Evolutionary conservation across 768 basidiomycete species (phyloP).

Genomic region (Mycena leptocephala): DNA sequence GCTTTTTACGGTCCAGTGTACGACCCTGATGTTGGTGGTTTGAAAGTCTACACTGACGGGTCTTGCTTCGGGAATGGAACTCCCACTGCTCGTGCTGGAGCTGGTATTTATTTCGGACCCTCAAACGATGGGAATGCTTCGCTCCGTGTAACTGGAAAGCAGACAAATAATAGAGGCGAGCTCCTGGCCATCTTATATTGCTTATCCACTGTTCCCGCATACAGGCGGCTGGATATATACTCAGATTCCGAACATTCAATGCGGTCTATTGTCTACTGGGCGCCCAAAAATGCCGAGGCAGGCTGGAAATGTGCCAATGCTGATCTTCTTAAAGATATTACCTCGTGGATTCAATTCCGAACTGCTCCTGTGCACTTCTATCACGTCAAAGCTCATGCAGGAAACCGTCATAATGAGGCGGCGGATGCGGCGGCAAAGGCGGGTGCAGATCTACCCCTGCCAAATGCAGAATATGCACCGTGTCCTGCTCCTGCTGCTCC

Average conservation of each 20-base stretch:
- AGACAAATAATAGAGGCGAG: slow-evolving; percentile 38
- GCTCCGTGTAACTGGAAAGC: slow-evolving; percentile 1
- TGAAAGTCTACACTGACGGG: slow-evolving; percentile 17
- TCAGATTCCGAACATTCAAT: background rate
- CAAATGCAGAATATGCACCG: too few species aligned
- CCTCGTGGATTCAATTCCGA: background rate
- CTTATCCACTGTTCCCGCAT: background rate
- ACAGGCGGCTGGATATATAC: background rate
- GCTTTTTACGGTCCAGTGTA: background rate
- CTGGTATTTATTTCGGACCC: background rate
- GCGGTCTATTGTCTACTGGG: background rate
- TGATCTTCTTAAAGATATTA: background rate
- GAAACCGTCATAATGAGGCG: background rate
- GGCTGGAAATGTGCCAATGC: too few species aligned
- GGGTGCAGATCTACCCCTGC: background rate
- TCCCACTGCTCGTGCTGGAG: background rate
- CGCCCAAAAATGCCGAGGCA: background rate
- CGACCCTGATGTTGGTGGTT: background rate
- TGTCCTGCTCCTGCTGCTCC: too few species aligned
- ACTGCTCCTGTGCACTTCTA: too few species aligned
- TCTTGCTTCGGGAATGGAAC: slow-evolving; percentile 8
- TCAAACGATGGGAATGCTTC: background rate
- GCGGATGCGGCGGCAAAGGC: too few species aligned
- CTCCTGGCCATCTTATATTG: slow-evolving; percentile 29
- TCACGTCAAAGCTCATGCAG: background rate